Evolutionary conservation across 495 filamentous ascomycete genomes (phyloP), one percentile per base, ranked within the genome.

Genomic region (Xylaria cubensis): DNA sequence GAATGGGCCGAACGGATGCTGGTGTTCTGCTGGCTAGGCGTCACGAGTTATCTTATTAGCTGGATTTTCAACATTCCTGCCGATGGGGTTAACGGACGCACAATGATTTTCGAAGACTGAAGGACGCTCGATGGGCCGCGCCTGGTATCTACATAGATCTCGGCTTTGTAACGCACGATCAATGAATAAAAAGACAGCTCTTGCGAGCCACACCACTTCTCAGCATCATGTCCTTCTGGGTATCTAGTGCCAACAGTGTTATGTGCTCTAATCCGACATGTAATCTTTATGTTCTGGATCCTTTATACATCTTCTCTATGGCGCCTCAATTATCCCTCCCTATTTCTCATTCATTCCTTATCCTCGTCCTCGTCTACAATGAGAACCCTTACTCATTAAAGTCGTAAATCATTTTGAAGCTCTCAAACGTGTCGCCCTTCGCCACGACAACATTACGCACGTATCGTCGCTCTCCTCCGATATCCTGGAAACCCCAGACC

Each of bases 391-490:
- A 65, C 32, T 55, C 50, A 12, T 74, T 50, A 34, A 75, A 97
- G 74, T 93, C 88, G 79, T 97, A 97, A 12, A 97, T 90, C 79
- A 97, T 82, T 79, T 88, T 88, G 48, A 90, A 87, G 77, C 86
- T 82, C 69, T 90, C 86, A 71, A 86, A 85, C 81, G 91, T 82
- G 0, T 82, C 82, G 4, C 85, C 88, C 86, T 94, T 95, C 36
- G 78, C 84, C 48, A 92, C 85, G 21, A 90, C 86, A 56, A 93
- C 82, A 58, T 90, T 90, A 70, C 92, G 80, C 59, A 86, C 88
- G 78, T 98, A 88, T 68, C 87, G 86, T 72, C 94, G 87, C 82
- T 90, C 79, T 1, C 90, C 84, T 9, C 85, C 82, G 1, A 88
- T 72, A 21, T 71, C 48, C 77, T 86, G 79, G 75, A 89, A 88